Base-by-base conservation (phyloP, 2,329 filamentous ascomycete species). In the Phialophora verrucosa region DNA sequence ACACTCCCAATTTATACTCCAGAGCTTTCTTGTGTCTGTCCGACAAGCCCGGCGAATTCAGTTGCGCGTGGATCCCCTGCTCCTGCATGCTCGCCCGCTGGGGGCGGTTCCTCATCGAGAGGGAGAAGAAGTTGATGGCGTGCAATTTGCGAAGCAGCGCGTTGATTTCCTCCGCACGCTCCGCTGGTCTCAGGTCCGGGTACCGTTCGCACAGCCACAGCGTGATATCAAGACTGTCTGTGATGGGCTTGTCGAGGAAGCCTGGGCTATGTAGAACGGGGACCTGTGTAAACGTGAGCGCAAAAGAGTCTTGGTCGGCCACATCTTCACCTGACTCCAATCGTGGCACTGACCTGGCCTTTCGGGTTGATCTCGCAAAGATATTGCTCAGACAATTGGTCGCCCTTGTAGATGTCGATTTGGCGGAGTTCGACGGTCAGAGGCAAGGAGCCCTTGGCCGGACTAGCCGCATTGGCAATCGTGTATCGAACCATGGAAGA, bases 201-300 rank as follows among this genome's bases (percentile, higher is more conserved):
- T 61, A 49, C 14, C 57, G 20, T 17, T 65, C 57, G 38, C 51
- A 50, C 12, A 65, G 58, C 49, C 47, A 65, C 49, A 61, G 42
- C 23, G 63, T 65, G 32, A 65, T 65, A 6, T 65, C 63, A 11
- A 65, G 51, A 23, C 63, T 65, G 51, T 65, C 63, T 27, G 58
- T 51, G 11, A 65, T 65, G 11, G 57, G 63, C 50, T 49, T 50
- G n/a, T 57, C 58, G 31, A 62, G 38, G 25, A 42, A 31, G 11
- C 50, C 59, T n/a, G 27, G 27, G 23, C 54, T 53, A 10, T 20
- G 8, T 10, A 64, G 56, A 6, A 54, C 55, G 10, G 62, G 62
- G 1, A 64, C 62, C 62, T 64, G 31, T 20, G 14, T 20, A 27
- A 32, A 11, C 17, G 23, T 54, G 51, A 54, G 50, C 31, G 14